phyloP scores from a whole-genome alignment of 1,284 basidiomycete species.

The Ceratobasidium sp. region DNA sequence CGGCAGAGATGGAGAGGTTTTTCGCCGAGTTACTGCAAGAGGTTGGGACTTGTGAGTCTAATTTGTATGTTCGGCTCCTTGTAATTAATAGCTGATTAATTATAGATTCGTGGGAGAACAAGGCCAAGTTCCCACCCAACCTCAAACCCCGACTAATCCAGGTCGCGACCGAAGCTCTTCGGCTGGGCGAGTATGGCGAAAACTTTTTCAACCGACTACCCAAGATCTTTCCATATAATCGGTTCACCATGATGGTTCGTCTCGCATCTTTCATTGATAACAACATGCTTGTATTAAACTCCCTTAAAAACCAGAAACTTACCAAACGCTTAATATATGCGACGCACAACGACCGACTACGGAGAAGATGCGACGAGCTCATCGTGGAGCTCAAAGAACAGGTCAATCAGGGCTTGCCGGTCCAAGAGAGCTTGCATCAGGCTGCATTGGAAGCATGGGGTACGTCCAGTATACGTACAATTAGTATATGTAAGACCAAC shows the following conservation, averaged over 20 bases:
- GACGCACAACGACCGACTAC: slow-evolving; percentile 75
- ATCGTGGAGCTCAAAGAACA: slow-evolving; percentile 70
- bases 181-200: slow-evolving; percentile 89
- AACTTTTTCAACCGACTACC: slow-evolving; percentile 93
- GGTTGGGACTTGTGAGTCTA: slow-evolving; percentile 41
- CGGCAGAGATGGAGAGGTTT: slow-evolving; percentile 74
- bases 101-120: slow-evolving; percentile 76
- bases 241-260: slow-evolving; percentile 86
- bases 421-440: slow-evolving; percentile 81
- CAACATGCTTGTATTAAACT: not conserved
- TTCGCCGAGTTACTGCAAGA: slow-evolving; percentile 72
- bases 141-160: slow-evolving; percentile 81
- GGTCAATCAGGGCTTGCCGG: slow-evolving; percentile 76
- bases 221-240: slow-evolving; percentile 90
- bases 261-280: slow-evolving; percentile 26
- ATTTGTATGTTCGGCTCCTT: not conserved
- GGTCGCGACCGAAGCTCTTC: slow-evolving; percentile 84
- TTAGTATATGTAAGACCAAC: too few relatives aligned
- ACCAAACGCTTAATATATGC: slow-evolving; percentile 83
- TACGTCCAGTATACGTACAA: slow-evolving; percentile 58
- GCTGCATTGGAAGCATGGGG: slow-evolving; percentile 71
- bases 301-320: slow-evolving; percentile 70
- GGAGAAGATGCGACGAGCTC: slow-evolving; percentile 73
- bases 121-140: slow-evolving; percentile 88
- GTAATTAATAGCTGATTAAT: not conserved